A percentile compares a stretch with the other conserved stretches of the same genome.
phyloP scores from a whole-genome alignment of 192 early-diverging fungal genomes.

The Phlyctochytrium bullatum region DNA sequence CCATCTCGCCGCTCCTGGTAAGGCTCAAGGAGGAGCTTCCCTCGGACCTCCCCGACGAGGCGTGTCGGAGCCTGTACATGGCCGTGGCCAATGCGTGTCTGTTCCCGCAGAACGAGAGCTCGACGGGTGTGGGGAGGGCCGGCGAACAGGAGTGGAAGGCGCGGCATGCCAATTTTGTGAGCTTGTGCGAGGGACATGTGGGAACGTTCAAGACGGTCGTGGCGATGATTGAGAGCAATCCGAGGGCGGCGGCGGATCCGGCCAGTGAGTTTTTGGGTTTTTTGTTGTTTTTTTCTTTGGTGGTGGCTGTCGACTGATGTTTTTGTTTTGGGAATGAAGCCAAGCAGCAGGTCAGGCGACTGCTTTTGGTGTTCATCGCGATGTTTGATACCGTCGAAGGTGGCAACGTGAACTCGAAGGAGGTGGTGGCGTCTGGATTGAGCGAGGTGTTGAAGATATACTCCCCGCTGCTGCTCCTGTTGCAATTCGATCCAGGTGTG shows the following conservation, averaged over 20 bases:
- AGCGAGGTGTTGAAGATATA: background rate
- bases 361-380: background rate
- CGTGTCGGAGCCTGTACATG: background rate
- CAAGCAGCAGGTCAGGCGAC: background rate
- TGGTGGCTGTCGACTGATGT: too few species aligned
- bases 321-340: too few species aligned
- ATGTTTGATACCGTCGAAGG: background rate
- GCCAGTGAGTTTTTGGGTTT: too few species aligned
- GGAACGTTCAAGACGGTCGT: too few species aligned
- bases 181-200: too few species aligned
- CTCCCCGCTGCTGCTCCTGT: conserved; percentile 1
- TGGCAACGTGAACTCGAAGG: background rate
- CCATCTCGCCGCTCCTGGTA: background rate
- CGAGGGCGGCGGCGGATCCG: too few species aligned
- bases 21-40: background rate
- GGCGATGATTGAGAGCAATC: too few species aligned
- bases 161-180: too few species aligned
- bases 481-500: conserved; percentile 8
- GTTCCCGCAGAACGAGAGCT: background rate
- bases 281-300: too few species aligned
- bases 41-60: background rate
- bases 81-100: background rate
- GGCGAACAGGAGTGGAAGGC: too few species aligned
- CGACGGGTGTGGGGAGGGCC: too few species aligned
- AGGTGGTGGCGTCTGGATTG: background rate